Conservation (phyloP, 164 flowering plant genomes). For the Saururus chinensis region DNA sequence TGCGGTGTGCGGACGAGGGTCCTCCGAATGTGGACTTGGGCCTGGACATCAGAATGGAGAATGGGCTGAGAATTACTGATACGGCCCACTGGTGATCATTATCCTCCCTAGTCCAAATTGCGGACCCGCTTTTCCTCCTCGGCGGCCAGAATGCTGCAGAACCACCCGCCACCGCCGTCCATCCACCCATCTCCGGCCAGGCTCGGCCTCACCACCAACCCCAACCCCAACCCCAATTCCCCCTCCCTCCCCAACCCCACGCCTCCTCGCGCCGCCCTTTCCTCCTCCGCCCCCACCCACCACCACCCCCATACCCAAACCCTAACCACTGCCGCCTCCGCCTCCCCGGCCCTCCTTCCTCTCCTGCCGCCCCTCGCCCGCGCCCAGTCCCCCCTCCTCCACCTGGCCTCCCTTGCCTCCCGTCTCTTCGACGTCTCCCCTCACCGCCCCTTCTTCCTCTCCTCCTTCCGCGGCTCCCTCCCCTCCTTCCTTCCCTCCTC, state of each 20-base stretch:
- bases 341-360: slow-evolving; percentile 68
- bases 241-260: slow-evolving; percentile 46
- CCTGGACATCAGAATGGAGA: no score
- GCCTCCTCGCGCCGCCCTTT: slow-evolving; percentile 32
- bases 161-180: slow-evolving; percentile 30
- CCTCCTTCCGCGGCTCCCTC: slow-evolving; percentile 60
- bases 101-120: neutral
- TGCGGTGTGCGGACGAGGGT: no score
- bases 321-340: slow-evolving; percentile 20
- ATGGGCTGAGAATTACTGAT: no score
- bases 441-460: slow-evolving; percentile 53
- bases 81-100: neutral
- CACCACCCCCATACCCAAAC: slow-evolving; percentile 11
- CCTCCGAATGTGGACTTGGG: no score
- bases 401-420: slow-evolving; percentile 74
- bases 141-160: slow-evolving; percentile 39
- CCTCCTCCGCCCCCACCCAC: slow-evolving; percentile 32
- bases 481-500: slow-evolving; percentile 60
- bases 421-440: slow-evolving; percentile 83
- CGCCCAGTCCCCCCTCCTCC: slow-evolving; percentile 74
- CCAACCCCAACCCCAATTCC: slow-evolving; percentile 80
- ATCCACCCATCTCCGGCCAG: slow-evolving; percentile 75
- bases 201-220: slow-evolving; percentile 69
- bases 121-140: neutral
- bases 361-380: slow-evolving; percentile 89